A percentile compares a stretch with the other conserved stretches of the same genome.
These are phyloP conservation scores for Aegilops bicornis DNA, from an alignment of 176 grass and related monocot genomes.

Conservation along the genomic window DNA sequence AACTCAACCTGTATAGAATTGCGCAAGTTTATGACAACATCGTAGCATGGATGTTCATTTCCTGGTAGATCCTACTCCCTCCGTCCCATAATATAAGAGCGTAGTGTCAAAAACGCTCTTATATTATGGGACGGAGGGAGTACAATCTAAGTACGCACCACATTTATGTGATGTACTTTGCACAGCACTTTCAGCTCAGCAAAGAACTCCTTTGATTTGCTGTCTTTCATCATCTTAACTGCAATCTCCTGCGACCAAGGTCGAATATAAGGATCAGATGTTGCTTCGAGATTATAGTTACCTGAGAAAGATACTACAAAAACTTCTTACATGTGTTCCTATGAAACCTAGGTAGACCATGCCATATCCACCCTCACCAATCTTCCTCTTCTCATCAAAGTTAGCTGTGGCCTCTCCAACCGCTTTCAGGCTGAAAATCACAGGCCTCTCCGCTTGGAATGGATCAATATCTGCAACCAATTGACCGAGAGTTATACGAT, in stretches of 20 bases:
- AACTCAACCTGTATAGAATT: conserved; percentile 59
- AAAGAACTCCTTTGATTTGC: conserved; percentile 74
- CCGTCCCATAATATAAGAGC: too few relatives aligned
- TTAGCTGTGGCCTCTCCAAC: conserved; percentile 49
- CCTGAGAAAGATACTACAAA: not conserved
- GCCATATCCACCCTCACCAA: conserved; percentile 71
- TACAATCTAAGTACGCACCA: conserved; percentile 40
- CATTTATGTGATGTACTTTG: conserved; percentile 81
- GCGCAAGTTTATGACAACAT: not conserved
- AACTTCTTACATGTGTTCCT: conserved; percentile 40
- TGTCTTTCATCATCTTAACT: conserved; percentile 76
- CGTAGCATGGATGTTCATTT: not conserved
- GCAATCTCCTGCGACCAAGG: conserved; percentile 51
- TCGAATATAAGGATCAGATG: not conserved
- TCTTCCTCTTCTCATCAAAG: conserved; percentile 63
- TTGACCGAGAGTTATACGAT: conserved; percentile 23
- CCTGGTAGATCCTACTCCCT: not conserved
- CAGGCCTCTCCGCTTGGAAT: conserved; percentile 58
- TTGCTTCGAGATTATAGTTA: conserved; percentile 15
- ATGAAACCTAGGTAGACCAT: conserved; percentile 69
- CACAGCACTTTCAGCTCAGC: conserved; percentile 73
- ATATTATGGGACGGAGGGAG: too few relatives aligned
- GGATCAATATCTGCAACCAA: conserved; percentile 43
- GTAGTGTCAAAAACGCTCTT: too few relatives aligned
- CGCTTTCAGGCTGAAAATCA: conserved; percentile 54